Conservation (phyloP, 2,329 filamentous ascomycete genomes). For the Aspergillus floridensis region DNA sequence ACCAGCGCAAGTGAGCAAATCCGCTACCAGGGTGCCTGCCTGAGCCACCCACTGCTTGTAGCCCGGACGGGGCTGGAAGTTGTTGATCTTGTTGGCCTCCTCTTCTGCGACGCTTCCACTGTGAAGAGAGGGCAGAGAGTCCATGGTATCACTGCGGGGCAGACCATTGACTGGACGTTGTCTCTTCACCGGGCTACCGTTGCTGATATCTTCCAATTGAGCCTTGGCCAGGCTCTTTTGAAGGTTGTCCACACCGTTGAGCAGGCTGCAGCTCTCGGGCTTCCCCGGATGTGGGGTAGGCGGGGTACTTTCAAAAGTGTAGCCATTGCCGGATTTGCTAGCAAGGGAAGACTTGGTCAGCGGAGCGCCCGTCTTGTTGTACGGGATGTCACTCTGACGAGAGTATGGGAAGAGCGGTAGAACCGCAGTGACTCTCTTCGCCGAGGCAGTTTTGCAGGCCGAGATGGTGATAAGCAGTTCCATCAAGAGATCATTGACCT, state of each 20-base stretch:
- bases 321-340: constrained; percentile 48
- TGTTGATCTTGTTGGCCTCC: constrained; percentile 47
- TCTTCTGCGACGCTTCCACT: constrained; percentile 64
- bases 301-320: constrained; percentile 90
- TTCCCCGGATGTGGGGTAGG: constrained; percentile 75
- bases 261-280: constrained; percentile 63
- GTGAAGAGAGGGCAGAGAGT: constrained; percentile 38
- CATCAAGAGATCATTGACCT: constrained; percentile 94
- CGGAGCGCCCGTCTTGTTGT: constrained; percentile 91
- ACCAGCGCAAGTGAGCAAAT: constrained; percentile 90
- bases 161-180: constrained; percentile 41
- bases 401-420: constrained; percentile 96
- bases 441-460: constrained; percentile 94
- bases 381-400: constrained; percentile 91
- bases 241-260: constrained; percentile 64
- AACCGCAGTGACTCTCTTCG: constrained; percentile 87
- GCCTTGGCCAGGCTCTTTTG: constrained; percentile 71
- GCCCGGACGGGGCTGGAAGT: constrained; percentile 80
- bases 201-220: constrained; percentile 54
- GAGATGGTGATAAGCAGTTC: constrained; percentile 97
- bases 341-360: constrained; percentile 64
- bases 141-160: constrained; percentile 39
- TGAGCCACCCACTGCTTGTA: constrained; percentile 99
- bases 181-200: constrained; percentile 43
- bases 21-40: constrained; percentile 89